Evolutionary conservation across 2,329 filamentous ascomycete genomes (phyloP).

Genomic region (Cytospora piceicola): DNA sequence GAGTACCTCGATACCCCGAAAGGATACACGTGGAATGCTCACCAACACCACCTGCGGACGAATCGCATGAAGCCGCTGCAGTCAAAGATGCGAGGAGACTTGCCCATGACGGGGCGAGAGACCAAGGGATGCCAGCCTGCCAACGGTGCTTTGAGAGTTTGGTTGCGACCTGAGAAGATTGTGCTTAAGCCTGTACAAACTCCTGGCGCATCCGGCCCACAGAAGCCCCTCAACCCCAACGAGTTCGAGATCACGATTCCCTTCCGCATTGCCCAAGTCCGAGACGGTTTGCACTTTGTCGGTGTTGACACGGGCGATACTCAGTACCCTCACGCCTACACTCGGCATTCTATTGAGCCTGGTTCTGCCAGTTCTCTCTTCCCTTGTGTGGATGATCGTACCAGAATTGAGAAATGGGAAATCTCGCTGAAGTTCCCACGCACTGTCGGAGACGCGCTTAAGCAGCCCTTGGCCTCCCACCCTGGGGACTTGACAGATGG

Average conservation of each 20-base stretch:
- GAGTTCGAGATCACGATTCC: conserved; percentile 63
- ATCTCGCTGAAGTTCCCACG: conserved; percentile 84
- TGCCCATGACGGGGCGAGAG: conserved; percentile 59
- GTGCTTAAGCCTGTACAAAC: conserved; percentile 34
- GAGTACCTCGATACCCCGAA: conserved; percentile 63
- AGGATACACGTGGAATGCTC: conserved; percentile 64
- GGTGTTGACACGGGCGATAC: conserved; percentile 78
- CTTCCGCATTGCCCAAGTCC: conserved; percentile 73
- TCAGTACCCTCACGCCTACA: conserved; percentile 90
- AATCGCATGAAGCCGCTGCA: conserved; percentile 65
- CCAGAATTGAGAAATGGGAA: conserved; percentile 78
- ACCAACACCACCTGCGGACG: conserved; percentile 76
- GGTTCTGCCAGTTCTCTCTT: conserved; percentile 86
- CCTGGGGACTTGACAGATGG: conserved; percentile 32
- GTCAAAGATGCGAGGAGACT: conserved; percentile 55
- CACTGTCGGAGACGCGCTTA: conserved; percentile 79
- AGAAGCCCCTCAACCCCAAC: conserved; percentile 25
- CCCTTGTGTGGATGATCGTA: conserved; percentile 87
- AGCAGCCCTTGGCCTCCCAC: conserved; percentile 51
- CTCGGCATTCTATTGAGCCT: conserved; percentile 76
- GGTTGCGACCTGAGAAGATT: conserved; percentile 44
- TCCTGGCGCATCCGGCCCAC: conserved; percentile 24
- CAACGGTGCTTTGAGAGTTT: conserved; percentile 54
- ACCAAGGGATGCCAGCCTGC: conserved; percentile 59
- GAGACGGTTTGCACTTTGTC: conserved; percentile 91